These are phyloP conservation scores for Schizochytrium sp. DNA, from an alignment of 108 stramenopile species.

Conservation along the genomic window DNA sequence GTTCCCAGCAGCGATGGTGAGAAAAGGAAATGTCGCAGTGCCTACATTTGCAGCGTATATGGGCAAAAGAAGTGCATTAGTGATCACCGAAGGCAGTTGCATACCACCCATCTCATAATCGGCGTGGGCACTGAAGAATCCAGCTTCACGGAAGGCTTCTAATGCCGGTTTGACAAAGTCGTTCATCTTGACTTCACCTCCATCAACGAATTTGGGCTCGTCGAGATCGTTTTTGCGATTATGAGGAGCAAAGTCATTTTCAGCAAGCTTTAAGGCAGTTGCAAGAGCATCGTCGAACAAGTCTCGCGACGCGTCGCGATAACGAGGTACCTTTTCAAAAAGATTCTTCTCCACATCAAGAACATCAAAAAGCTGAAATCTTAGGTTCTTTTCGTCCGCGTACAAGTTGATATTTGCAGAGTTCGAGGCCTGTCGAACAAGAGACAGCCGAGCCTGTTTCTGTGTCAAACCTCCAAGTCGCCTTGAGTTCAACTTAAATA, in stretches of 20 bases:
- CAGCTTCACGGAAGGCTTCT: slow-evolving; percentile 10
- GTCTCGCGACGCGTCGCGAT: slow-evolving; percentile 14
- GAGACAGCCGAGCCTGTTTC: too few species aligned
- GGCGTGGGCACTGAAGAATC: slow-evolving; percentile 36
- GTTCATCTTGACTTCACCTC: slow-evolving; percentile 15
- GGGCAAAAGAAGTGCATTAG: slow-evolving; percentile 14
- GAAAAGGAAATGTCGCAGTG: slow-evolving; percentile 52
- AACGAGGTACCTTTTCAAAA: background rate
- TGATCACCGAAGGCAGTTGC: slow-evolving; percentile 38
- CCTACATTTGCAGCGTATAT: slow-evolving; percentile 60
- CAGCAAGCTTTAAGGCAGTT: slow-evolving; percentile 46
- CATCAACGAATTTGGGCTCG: background rate
- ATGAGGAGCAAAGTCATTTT: slow-evolving; percentile 40
- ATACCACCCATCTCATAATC: slow-evolving; percentile 50
- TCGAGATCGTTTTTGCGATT: slow-evolving; percentile 31
- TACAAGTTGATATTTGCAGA: background rate
- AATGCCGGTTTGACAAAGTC: background rate
- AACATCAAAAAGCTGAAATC: slow-evolving; percentile 45
- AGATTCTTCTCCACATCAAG: slow-evolving; percentile 15
- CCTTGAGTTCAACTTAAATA: too few species aligned
- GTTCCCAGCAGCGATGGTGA: slow-evolving; percentile 62
- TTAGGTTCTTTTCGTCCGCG: slow-evolving; percentile 44
- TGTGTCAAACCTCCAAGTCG: too few species aligned
- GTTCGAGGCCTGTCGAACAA: background rate
- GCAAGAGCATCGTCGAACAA: slow-evolving; percentile 16